Conservation (phyloP, 495 filamentous ascomycete genomes). For the Aspergillus diversus region DNA sequence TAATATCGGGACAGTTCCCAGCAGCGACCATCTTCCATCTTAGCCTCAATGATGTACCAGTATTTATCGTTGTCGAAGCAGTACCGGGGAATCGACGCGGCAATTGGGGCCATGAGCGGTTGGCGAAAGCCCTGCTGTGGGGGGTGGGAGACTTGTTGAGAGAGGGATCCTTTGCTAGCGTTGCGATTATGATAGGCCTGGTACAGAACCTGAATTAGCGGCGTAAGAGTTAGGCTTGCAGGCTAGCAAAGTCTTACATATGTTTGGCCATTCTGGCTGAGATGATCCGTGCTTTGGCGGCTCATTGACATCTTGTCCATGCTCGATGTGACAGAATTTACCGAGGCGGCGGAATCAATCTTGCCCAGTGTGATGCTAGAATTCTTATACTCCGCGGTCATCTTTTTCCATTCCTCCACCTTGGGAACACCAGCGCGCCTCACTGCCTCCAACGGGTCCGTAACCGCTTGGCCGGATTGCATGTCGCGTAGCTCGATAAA, state of each 20-base stretch:
- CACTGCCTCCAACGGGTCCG: slow-evolving; percentile 85
- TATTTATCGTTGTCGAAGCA: slow-evolving; percentile 98
- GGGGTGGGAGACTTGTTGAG: slow-evolving; percentile 34
- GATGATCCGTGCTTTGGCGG: slow-evolving; percentile 39
- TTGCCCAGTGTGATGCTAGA: slow-evolving; percentile 95
- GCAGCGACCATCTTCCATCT: slow-evolving; percentile 85
- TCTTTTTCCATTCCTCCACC: slow-evolving; percentile 99
- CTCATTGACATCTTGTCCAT: slow-evolving; percentile 81
- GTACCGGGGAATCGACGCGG: slow-evolving; percentile 87
- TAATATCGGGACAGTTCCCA: slow-evolving; percentile 95
- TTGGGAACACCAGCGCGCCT: slow-evolving; percentile 89
- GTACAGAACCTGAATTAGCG: slow-evolving; percentile 10
- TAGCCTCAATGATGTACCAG: slow-evolving; percentile 95
- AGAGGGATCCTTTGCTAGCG: slow-evolving; percentile 45
- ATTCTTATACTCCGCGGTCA: slow-evolving; percentile 99
- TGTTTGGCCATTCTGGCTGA: slow-evolving; percentile 50
- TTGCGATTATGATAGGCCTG: slow-evolving; percentile 53
- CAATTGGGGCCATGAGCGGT: slow-evolving; percentile 60
- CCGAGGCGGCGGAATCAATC: slow-evolving; percentile 62
- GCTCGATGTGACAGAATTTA: slow-evolving; percentile 62
- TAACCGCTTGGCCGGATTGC: slow-evolving; percentile 78
- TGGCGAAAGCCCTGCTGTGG: slow-evolving; percentile 37
- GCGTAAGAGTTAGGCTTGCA: background rate
- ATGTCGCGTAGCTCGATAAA: slow-evolving; percentile 97
- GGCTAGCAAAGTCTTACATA: slow-evolving; percentile 41